Base-by-base conservation (phyloP, 768 basidiomycete genomes). In the Serendipita sp. region DNA sequence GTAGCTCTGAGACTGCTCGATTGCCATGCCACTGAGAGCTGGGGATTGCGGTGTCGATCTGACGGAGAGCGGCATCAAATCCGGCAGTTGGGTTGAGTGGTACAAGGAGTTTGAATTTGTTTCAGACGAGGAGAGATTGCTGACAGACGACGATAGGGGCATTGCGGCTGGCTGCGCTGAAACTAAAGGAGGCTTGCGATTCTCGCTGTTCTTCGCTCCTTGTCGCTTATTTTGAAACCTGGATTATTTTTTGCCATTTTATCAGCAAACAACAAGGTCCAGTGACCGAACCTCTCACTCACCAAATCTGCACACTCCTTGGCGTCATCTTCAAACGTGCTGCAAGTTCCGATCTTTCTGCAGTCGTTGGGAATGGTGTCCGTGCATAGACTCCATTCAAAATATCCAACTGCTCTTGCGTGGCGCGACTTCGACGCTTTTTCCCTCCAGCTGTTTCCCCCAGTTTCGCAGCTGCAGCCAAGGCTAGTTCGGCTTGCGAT, bases 141-240 rank as follows among this genome's bases (percentile, higher is more conserved):
- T 13, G 40, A 13, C 40, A 40, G 40, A 40, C 40, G 40, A 40
- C 40, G 40, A 40, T 13, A 40, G 2, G 13, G 40, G 40, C 13
- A 40, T 13, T 13, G 13, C 1, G 5, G 40, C 40, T 13, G 40
- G 2, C 40, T 60, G 29, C 3, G 55, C 27, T 23, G 55, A 60
- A 34, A 60, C 10, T 29, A 23, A 11, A 18, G 48, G 8, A 29
- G 55, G 27, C 10, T 37, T 31, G 27, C 55, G 55, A 33, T 23
- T 60, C 36, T 60, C 55, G 55, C 34, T 60, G 27, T 60, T 23
- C 29, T 60, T 60, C 13, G 55, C 55, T 31, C 55, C 55, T 60
- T 90, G 88, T 64, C 88, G 77, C 74, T 89, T 89, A 71, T 90
- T 90, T 75, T 90, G 88, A 76, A 90, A 90, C 88, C 88, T 90